A percentile compares a stretch with the other conserved stretches of the same genome.
Evolutionary conservation across 2,329 filamentous ascomycete genomes (phyloP).

Genomic region (Aspergillus caelatus): DNA sequence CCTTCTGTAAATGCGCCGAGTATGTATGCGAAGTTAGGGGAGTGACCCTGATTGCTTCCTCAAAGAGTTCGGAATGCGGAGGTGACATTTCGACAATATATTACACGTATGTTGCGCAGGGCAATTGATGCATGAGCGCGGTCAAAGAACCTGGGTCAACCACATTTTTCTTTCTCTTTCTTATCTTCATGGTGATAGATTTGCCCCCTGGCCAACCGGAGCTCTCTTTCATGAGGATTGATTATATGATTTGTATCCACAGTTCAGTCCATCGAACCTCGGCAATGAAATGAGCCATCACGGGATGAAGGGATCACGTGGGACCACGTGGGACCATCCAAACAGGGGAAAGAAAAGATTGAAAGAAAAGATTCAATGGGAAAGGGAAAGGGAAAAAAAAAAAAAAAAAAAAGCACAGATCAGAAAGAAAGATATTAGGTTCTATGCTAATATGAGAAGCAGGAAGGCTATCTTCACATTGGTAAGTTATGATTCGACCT

Average conservation of each 20-base stretch:
- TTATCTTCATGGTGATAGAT: background rate
- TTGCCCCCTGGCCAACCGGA: background rate
- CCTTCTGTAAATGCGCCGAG: conserved; percentile 1
- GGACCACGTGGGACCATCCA: background rate
- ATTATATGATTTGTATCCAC: background rate
- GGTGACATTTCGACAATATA: background rate
- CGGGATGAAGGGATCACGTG: background rate
- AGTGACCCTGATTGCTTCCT: background rate
- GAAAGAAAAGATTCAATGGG: too few relatives aligned
- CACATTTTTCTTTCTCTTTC: background rate
- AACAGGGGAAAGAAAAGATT: too few relatives aligned
- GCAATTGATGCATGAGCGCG: background rate
- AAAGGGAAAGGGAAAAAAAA: too few relatives aligned
- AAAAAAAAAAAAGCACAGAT: too few relatives aligned
- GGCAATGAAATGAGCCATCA: background rate
- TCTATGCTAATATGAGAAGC: too few relatives aligned
- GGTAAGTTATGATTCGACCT: too few relatives aligned
- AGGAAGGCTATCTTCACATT: too few relatives aligned
- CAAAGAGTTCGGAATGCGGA: background rate
- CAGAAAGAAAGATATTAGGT: too few relatives aligned
- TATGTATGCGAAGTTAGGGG: background rate
- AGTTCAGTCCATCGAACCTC: background rate
- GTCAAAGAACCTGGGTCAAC: background rate
- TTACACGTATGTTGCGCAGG: background rate
- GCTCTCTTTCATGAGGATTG: background rate